Conservation (phyloP, 2,329 filamentous ascomycete species). For the Xylaria sp. region DNA sequence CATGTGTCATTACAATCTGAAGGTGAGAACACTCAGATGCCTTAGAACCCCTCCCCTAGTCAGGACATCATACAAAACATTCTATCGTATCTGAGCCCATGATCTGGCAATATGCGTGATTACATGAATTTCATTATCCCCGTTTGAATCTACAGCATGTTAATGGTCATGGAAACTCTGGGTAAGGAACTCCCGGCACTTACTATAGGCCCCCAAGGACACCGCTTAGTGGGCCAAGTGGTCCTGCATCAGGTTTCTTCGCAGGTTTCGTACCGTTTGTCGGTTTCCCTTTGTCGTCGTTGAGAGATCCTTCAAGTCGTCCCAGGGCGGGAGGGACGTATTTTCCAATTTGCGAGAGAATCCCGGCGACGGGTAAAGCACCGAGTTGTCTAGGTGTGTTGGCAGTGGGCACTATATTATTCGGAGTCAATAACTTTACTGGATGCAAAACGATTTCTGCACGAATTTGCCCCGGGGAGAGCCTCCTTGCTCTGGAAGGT, state of each 20-base stretch:
- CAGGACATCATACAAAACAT: neutral
- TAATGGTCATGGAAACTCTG: neutral
- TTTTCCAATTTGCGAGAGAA: slow-evolving; percentile 31
- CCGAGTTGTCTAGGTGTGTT: slow-evolving; percentile 23
- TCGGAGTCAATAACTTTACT: neutral
- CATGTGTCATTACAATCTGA: slow-evolving; percentile 7
- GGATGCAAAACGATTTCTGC: neutral
- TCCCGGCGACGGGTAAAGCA: slow-evolving; percentile 27
- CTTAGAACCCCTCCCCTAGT: neutral
- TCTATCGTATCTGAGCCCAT: neutral
- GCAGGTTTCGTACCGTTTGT: slow-evolving; percentile 19
- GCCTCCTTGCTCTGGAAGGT: neutral
- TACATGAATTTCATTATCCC: neutral
- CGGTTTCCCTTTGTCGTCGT: neutral
- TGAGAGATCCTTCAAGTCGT: neutral
- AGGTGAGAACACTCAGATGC: slow-evolving; percentile 7
- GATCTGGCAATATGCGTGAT: neutral
- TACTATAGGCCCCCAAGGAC: slow-evolving; percentile 29
- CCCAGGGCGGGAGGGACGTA: slow-evolving; percentile 24
- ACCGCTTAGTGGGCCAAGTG: slow-evolving; percentile 25
- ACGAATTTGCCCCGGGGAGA: neutral
- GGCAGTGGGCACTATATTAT: slow-evolving; percentile 19
- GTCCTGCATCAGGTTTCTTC: slow-evolving; percentile 1
- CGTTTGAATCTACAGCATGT: slow-evolving; percentile 11
- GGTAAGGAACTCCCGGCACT: neutral